These are phyloP conservation scores for Solanum ahanhuiri DNA, from an alignment of 257 asterid species.

Conservation along the genomic window DNA sequence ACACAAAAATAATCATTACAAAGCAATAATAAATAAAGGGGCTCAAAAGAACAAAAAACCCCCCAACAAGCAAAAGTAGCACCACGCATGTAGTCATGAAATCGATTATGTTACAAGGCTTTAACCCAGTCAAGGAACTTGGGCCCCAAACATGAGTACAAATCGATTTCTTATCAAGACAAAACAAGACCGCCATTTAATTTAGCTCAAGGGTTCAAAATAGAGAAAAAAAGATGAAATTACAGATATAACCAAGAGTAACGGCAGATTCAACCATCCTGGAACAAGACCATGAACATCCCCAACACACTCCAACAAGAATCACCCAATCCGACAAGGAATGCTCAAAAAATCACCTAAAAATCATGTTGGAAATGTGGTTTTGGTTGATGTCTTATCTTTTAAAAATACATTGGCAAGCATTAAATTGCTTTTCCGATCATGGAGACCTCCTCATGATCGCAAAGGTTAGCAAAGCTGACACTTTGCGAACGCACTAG, in stretches of 20 bases:
- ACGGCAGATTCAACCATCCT: no score
- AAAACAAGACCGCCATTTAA: no score
- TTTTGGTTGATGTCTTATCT: no score
- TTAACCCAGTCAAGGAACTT: neutral
- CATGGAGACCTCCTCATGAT: no score
- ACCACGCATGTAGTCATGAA: neutral
- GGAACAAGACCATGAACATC: neutral
- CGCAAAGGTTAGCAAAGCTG: no score
- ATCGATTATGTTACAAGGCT: neutral
- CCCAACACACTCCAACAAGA: neutral
- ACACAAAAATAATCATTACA: neutral
- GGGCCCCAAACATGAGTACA: neutral
- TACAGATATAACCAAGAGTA: no score
- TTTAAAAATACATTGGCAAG: no score
- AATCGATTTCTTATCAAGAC: no score
- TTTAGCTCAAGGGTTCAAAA: neutral
- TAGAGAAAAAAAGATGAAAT: neutral
- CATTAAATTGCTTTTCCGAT: no score
- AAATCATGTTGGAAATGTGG: neutral
- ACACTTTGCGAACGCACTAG: no score
- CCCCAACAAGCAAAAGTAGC: neutral
- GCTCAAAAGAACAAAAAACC: neutral
- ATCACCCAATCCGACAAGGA: neutral
- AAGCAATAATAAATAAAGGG: no score
- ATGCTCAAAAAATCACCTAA: neutral